Percentiles rank a stretch among this genome's conserved stretches.
Evolutionary conservation across 306 rosid genomes (phyloP).

Genomic region (Dryas octopetala): DNA sequence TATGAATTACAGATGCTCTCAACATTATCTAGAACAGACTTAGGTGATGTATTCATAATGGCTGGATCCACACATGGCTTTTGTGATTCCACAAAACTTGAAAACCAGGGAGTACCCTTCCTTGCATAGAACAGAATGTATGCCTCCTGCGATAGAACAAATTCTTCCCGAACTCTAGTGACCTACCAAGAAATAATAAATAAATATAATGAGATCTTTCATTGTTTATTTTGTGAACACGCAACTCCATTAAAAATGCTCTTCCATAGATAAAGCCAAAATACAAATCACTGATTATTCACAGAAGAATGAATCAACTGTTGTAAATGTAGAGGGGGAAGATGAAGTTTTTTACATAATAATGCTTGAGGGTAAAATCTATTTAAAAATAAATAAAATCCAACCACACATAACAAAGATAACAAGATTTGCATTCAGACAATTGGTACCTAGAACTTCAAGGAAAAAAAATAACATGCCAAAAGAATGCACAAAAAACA

Average conservation of each 20-base stretch:
- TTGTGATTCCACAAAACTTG: conserved; percentile 37
- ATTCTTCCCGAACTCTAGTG: conserved; percentile 47
- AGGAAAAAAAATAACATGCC: not conserved
- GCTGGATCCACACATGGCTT: conserved; percentile 22
- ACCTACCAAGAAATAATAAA: conserved; percentile 52
- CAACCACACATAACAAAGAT: not conserved
- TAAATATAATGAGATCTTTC: not conserved
- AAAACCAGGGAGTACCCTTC: conserved; percentile 80
- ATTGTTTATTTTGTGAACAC: not conserved
- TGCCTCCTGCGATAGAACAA: conserved; percentile 71
- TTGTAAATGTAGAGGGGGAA: too few relatives aligned
- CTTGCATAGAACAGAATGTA: conserved; percentile 79
- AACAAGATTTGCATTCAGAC: not conserved
- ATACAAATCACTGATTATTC: too few relatives aligned
- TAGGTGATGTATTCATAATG: conserved; percentile 52
- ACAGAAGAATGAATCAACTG: not conserved
- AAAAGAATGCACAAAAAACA: not conserved
- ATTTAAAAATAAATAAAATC: not conserved
- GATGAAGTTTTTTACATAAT: too few relatives aligned
- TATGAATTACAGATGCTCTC: conserved; percentile 20
- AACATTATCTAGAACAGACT: conserved; percentile 60
- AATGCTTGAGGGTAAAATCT: not conserved
- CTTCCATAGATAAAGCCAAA: too few relatives aligned
- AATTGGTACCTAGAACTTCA: not conserved
- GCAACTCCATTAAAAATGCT: too few relatives aligned